phyloP scores from a whole-genome alignment of 176 grass and related monocot genomes.

The Thinopyrum elongatum region DNA sequence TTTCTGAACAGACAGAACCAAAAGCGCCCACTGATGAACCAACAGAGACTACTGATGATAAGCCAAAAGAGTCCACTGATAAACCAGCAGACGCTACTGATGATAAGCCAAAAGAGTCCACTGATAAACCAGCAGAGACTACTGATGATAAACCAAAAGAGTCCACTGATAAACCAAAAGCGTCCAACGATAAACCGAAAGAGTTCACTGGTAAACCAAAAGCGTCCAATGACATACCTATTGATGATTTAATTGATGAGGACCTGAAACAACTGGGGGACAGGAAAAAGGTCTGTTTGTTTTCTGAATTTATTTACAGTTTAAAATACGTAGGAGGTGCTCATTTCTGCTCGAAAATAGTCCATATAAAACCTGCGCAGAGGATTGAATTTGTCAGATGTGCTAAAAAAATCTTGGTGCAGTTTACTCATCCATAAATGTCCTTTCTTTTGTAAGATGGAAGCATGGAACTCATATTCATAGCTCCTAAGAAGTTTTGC shows the following conservation, averaged over 20 bases:
- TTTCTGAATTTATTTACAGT: conserved; percentile 16
- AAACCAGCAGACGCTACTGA: neutral
- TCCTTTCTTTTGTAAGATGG: neutral
- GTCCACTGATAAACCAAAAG: conserved; percentile 18
- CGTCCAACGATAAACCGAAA: conserved; percentile 33
- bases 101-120: conserved; percentile 25
- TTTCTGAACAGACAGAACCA: conserved; percentile 11
- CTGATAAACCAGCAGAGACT: conserved; percentile 33
- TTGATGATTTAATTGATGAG: conserved; percentile 92
- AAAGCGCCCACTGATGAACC: neutral
- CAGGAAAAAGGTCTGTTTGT: conserved; percentile 71
- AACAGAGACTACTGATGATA: neutral
- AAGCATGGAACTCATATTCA: neutral
- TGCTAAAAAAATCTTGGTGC: neutral
- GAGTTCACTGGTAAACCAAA: neutral
- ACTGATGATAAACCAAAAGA: neutral
- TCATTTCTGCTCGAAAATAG: neutral
- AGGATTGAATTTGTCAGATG: neutral
- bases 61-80: conserved; percentile 11
- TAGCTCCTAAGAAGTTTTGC: neutral
- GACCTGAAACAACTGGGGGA: conserved; percentile 82
- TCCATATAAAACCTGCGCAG: neutral
- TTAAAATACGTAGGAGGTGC: neutral
- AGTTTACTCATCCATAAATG: neutral
- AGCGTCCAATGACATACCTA: conserved; percentile 26